phyloP scores from a whole-genome alignment of 2,329 filamentous ascomycete species.

The Aspergillus chevalieri region DNA sequence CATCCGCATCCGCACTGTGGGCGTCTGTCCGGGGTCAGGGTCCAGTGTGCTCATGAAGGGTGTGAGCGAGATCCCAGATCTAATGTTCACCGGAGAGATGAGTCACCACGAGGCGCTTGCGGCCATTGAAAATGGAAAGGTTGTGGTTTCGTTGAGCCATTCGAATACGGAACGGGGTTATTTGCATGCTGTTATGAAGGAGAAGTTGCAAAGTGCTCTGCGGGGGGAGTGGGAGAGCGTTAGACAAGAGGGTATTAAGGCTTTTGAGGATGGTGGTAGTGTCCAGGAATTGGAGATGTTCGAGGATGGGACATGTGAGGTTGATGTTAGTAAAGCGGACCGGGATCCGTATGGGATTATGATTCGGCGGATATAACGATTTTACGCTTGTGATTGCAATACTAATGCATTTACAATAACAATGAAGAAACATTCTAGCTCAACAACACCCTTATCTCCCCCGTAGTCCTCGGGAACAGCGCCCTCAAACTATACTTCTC shows the following conservation, averaged over 20 bases:
- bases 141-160: slow-evolving; percentile 81
- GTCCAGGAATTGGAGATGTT: slow-evolving; percentile 39
- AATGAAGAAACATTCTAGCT: slow-evolving; percentile 35
- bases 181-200: slow-evolving; percentile 63
- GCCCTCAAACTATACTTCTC: slow-evolving; percentile 42
- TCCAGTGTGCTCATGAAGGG: slow-evolving; percentile 63
- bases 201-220: slow-evolving; percentile 57
- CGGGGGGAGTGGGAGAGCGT: slow-evolving; percentile 49
- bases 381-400: too few species aligned
- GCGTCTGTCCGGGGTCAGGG: slow-evolving; percentile 85
- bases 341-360: slow-evolving; percentile 83
- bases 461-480: slow-evolving; percentile 58
- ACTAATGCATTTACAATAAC: too few species aligned
- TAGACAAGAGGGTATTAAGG: slow-evolving; percentile 36
- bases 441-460: slow-evolving; percentile 58
- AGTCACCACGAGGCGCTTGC: slow-evolving; percentile 86
- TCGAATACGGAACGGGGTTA: slow-evolving; percentile 89
- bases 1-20: slow-evolving; percentile 61
- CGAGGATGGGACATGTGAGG: slow-evolving; percentile 51
- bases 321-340: slow-evolving; percentile 73
- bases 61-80: slow-evolving; percentile 53
- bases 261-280: slow-evolving; percentile 22
- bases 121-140: slow-evolving; percentile 75
- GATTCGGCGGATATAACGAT: slow-evolving; percentile 20
- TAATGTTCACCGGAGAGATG: slow-evolving; percentile 88